Conservation (phyloP, 2,329 filamentous ascomycete genomes). For the Phoma sp. region DNA sequence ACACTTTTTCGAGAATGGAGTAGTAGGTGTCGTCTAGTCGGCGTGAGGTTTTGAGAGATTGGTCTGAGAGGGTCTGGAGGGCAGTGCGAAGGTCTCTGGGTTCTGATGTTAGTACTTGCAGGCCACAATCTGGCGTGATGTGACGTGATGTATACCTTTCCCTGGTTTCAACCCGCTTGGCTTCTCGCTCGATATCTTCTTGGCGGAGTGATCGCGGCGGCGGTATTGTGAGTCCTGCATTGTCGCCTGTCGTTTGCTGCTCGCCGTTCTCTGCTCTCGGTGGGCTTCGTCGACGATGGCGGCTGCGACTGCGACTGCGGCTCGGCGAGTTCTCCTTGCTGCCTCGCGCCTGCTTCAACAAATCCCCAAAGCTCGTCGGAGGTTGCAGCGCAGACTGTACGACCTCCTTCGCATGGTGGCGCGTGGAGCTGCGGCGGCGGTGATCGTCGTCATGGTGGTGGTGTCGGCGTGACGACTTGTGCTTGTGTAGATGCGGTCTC, state of each 20-base stretch:
- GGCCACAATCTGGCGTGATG: not conserved
- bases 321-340: constrained; percentile 41
- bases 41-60: constrained; percentile 69
- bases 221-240: constrained; percentile 22
- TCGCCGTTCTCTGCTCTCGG: constrained; percentile 1
- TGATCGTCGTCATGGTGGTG: constrained; percentile 36
- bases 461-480: constrained; percentile 38
- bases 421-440: constrained; percentile 36
- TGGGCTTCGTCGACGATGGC: constrained; percentile 17
- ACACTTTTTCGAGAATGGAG: constrained; percentile 73
- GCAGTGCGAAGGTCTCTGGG: constrained; percentile 50
- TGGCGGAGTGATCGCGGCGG: constrained; percentile 43
- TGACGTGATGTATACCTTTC: constrained; percentile 42
- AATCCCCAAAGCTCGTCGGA: constrained; percentile 54
- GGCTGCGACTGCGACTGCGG: constrained; percentile 40
- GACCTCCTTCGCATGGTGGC: constrained; percentile 51
- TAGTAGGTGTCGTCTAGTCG: constrained; percentile 79
- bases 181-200: constrained; percentile 51
- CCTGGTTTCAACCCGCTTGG: constrained; percentile 44
- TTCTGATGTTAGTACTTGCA: constrained; percentile 24
- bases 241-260: not conserved
- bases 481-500: constrained; percentile 22
- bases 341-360: constrained; percentile 49
- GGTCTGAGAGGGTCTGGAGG: constrained; percentile 60
- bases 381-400: constrained; percentile 55